These are phyloP conservation scores for Cutaneotrichosporon sp. DNA, from an alignment of 1,284 basidiomycete species.

Conservation along the genomic window DNA sequence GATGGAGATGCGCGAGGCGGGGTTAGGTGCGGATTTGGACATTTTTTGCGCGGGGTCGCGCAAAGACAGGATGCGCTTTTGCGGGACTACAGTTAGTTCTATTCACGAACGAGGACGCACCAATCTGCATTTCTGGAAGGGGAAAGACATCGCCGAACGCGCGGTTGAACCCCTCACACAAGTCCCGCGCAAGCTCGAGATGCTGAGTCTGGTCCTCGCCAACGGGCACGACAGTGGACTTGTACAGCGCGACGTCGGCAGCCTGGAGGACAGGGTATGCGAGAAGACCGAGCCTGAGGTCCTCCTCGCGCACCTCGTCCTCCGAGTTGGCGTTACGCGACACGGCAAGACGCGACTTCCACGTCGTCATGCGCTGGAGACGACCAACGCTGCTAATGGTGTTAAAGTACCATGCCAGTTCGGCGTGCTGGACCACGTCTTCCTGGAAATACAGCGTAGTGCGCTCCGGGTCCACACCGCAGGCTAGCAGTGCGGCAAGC, in stretches of 20 bases:
- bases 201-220: conserved; percentile 95
- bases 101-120: no score
- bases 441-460: conserved; percentile 84
- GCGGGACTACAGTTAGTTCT: conserved; percentile 59
- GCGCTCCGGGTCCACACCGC: conserved; percentile 73
- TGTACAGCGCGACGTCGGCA: conserved; percentile 84
- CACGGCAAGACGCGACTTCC: conserved; percentile 63
- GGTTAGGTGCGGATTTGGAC: conserved; percentile 84
- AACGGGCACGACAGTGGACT: conserved; percentile 88
- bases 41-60: conserved; percentile 83
- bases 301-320: conserved; percentile 71
- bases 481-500: conserved; percentile 75
- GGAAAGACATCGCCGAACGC: conserved; percentile 58
- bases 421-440: conserved; percentile 73
- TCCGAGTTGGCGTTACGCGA: conserved; percentile 67
- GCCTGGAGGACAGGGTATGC: conserved; percentile 92
- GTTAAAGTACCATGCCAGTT: conserved; percentile 86
- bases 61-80: conserved; percentile 69
- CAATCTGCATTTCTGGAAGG: conserved; percentile 66
- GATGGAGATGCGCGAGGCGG: conserved; percentile 75
- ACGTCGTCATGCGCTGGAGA: conserved; percentile 85
- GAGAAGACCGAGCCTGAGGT: conserved; percentile 77
- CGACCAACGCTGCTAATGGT: conserved; percentile 79
- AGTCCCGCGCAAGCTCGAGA: conserved; percentile 76
- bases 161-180: conserved; percentile 76